Evolutionary conservation across 2,329 filamentous ascomycete species (phyloP).

Genomic region (Cercospora zeae-maydis): DNA sequence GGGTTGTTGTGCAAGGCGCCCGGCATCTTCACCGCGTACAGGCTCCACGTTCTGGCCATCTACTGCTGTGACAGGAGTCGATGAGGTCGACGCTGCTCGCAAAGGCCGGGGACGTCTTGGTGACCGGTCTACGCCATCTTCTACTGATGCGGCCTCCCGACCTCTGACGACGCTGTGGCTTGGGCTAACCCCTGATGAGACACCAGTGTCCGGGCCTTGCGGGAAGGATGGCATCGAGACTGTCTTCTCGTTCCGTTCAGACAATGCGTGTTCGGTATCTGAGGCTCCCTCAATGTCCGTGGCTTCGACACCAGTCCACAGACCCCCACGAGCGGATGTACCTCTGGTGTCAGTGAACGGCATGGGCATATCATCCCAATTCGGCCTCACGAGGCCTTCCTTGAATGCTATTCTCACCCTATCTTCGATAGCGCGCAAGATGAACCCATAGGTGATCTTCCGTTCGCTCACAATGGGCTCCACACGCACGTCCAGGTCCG

Average conservation of each 20-base stretch:
- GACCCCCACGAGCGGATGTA: slow-evolving; percentile 78
- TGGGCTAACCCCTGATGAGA: slow-evolving; percentile 23
- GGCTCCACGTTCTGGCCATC: slow-evolving; percentile 31
- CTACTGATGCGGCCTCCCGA: slow-evolving; percentile 15
- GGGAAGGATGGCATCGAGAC: slow-evolving; percentile 27
- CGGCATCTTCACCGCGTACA: slow-evolving; percentile 25
- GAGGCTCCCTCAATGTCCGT: slow-evolving; percentile 8
- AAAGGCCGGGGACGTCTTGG: slow-evolving; percentile 23
- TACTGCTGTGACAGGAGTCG: slow-evolving; percentile 28
- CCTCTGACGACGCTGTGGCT: slow-evolving; percentile 13
- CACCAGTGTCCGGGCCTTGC: slow-evolving; percentile 11
- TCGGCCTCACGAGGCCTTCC: slow-evolving; percentile 85
- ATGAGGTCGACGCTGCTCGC: slow-evolving; percentile 32
- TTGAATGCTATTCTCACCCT: slow-evolving; percentile 90
- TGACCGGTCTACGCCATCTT: slow-evolving; percentile 7
- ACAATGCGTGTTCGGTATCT: slow-evolving; percentile 4
- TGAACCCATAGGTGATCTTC: slow-evolving; percentile 91
- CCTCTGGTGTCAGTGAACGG: slow-evolving; percentile 80
- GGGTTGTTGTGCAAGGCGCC: slow-evolving; percentile 16
- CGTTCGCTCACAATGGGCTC: slow-evolving; percentile 93
- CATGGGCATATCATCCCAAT: slow-evolving; percentile 78
- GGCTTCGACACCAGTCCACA: slow-evolving; percentile 58
- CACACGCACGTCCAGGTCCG: slow-evolving; percentile 88
- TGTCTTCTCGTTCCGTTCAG: slow-evolving; percentile 25
- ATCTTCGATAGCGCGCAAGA: slow-evolving; percentile 89